phyloP scores from a whole-genome alignment of 768 basidiomycete genomes.

The Naganishia friedmannii region DNA sequence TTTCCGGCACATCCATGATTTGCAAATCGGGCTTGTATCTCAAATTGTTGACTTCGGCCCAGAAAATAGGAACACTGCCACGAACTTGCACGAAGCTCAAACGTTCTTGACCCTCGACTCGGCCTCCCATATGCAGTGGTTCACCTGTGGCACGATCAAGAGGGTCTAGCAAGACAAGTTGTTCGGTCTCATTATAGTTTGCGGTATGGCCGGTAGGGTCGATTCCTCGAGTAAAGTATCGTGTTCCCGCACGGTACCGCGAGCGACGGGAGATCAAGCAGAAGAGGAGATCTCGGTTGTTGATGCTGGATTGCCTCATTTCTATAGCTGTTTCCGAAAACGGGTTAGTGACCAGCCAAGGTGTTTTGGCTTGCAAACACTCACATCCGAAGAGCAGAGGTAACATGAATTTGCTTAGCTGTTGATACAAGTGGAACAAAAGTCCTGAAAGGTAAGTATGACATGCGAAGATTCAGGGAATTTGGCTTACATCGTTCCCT shows the following conservation, averaged over 20 bases:
- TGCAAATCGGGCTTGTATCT: constrained; percentile 95
- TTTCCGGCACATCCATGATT: constrained; percentile 86
- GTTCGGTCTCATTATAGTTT: constrained; percentile 98
- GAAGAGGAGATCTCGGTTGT: constrained; percentile 74
- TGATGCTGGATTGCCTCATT: constrained; percentile 68
- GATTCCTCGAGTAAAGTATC: constrained; percentile 92
- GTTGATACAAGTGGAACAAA: background rate
- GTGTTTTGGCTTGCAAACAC: constrained; percentile 51
- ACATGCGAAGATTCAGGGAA: background rate
- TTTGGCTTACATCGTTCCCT: constrained; percentile 61
- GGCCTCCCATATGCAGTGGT: constrained; percentile 32
- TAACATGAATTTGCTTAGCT: constrained; percentile 86
- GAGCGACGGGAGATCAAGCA: constrained; percentile 89
- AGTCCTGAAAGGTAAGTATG: background rate
- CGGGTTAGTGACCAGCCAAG: constrained; percentile 11
- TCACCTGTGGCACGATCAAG: constrained; percentile 34
- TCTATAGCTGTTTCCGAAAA: constrained; percentile 67
- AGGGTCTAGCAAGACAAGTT: constrained; percentile 73
- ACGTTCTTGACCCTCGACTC: constrained; percentile 52
- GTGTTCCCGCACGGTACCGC: constrained; percentile 89
- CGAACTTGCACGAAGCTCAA: constrained; percentile 89
- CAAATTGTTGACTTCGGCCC: constrained; percentile 93
- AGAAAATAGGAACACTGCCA: constrained; percentile 89
- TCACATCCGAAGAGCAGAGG: constrained; percentile 91
- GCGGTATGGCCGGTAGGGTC: constrained; percentile 85